phyloP scores from a whole-genome alignment of 768 basidiomycete species.

The Suillus ampliporus region DNA sequence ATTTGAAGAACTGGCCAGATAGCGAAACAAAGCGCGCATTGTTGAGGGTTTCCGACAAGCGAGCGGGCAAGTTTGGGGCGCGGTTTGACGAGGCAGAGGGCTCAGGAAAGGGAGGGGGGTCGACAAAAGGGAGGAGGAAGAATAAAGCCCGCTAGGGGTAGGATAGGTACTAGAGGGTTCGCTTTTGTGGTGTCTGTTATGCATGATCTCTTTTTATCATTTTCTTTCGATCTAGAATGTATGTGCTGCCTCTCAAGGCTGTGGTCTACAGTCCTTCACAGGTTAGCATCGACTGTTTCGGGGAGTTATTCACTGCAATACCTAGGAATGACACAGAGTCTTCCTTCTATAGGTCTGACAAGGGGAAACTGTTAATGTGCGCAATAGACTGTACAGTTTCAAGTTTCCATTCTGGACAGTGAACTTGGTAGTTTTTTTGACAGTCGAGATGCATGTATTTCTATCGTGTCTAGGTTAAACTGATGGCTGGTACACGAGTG shows the following conservation, averaged over 20 bases:
- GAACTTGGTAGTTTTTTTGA: neutral
- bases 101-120: neutral
- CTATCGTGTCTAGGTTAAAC: neutral
- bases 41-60: slow-evolving; percentile 59
- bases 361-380: too few relatives aligned
- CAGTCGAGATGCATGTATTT: neutral
- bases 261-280: too few relatives aligned
- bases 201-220: too few relatives aligned
- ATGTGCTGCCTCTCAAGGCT: too few relatives aligned
- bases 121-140: slow-evolving; percentile 26
- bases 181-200: too few relatives aligned
- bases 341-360: too few relatives aligned
- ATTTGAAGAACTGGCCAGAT: slow-evolving; percentile 64
- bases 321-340: too few relatives aligned
- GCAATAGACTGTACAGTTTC: too few relatives aligned
- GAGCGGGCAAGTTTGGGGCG: slow-evolving; percentile 46
- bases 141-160: neutral
- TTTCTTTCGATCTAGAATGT: too few relatives aligned
- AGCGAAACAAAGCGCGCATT: slow-evolving; percentile 75
- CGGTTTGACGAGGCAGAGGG: slow-evolving; percentile 16
- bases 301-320: too few relatives aligned
- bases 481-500: neutral
- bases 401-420: neutral
- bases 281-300: too few relatives aligned
- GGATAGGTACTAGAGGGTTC: neutral